These are phyloP conservation scores for Neonectria neomacrospora DNA, from an alignment of 2,329 filamentous ascomycete genomes.

Conservation along the genomic window DNA sequence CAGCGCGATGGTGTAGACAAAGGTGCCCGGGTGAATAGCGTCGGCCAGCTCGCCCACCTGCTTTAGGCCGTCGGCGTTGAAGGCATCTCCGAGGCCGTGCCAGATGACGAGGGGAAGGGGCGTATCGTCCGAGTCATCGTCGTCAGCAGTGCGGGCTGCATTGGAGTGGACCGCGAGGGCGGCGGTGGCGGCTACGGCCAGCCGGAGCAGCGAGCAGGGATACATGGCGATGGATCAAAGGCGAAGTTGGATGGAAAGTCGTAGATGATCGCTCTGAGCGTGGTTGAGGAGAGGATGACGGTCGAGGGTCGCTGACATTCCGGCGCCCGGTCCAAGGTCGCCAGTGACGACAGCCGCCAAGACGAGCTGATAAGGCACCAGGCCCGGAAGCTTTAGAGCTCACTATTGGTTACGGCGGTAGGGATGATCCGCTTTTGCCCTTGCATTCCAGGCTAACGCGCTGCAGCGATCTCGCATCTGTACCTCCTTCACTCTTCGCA, in stretches of 20 bases:
- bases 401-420: conserved; percentile 16
- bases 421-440: background rate
- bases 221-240: conserved; percentile 27
- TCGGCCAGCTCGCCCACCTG: conserved; percentile 77
- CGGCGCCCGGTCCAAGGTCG: background rate
- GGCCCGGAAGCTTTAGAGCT: conserved; percentile 7
- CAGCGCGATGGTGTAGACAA: conserved; percentile 82
- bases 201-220: conserved; percentile 32
- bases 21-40: conserved; percentile 80
- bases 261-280: background rate
- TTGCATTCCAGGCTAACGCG: background rate
- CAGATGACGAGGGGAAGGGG: conserved; percentile 92
- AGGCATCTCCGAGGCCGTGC: conserved; percentile 86
- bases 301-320: background rate
- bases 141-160: conserved; percentile 41
- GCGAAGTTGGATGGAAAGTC: background rate
- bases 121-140: conserved; percentile 64
- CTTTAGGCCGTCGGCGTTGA: conserved; percentile 78
- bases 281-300: background rate
- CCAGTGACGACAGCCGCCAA: background rate
- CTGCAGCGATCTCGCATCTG: background rate
- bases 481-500: background rate
- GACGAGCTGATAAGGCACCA: conserved; percentile 1
- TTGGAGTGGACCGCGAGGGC: conserved; percentile 43
- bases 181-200: conserved; percentile 49